Percentiles rank a stretch among this genome's conserved stretches.
Conservation (phyloP, 176 grass and related monocot species). For the Saccharum spontaneum region DNA sequence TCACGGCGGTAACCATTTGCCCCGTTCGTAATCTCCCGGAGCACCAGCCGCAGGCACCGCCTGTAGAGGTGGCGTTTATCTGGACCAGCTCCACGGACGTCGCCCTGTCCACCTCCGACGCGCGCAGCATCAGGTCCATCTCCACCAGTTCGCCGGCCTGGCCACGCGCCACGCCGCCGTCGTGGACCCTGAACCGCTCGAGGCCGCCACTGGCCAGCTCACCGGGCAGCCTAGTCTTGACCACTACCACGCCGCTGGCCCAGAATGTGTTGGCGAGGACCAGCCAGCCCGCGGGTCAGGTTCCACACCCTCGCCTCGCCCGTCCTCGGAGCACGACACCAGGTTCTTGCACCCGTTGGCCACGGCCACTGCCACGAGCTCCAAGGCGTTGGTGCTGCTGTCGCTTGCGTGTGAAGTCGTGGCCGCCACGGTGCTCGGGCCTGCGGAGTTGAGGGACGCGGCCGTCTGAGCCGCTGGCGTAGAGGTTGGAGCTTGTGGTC, state of each 20-base stretch:
- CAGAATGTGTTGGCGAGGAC: not conserved
- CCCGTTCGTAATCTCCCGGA: not conserved
- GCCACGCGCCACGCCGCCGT: not conserved
- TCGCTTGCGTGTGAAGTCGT: not conserved
- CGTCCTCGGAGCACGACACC: slow-evolving; percentile 38
- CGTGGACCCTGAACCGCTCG: not conserved
- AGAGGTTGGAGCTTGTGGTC: too few relatives aligned
- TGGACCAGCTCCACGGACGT: not conserved
- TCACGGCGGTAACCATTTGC: not conserved
- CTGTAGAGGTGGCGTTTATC: not conserved
- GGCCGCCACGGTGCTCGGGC: too few relatives aligned
- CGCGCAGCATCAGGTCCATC: not conserved
- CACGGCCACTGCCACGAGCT: not conserved
- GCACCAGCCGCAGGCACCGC: slow-evolving; percentile 23
- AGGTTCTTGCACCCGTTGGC: slow-evolving; percentile 4
- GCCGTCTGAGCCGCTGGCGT: too few relatives aligned
- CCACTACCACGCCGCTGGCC: not conserved
- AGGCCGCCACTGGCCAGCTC: not conserved
- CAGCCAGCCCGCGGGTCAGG: not conserved
- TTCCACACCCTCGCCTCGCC: slow-evolving; percentile 27
- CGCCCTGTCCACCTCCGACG: not conserved
- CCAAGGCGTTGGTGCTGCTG: not conserved
- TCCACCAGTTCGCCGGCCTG: not conserved
- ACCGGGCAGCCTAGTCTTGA: not conserved
- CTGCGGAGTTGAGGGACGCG: too few relatives aligned